Base-by-base conservation (phyloP, 129 eudicot genomes). In the Escallonia herrerae region DNA sequence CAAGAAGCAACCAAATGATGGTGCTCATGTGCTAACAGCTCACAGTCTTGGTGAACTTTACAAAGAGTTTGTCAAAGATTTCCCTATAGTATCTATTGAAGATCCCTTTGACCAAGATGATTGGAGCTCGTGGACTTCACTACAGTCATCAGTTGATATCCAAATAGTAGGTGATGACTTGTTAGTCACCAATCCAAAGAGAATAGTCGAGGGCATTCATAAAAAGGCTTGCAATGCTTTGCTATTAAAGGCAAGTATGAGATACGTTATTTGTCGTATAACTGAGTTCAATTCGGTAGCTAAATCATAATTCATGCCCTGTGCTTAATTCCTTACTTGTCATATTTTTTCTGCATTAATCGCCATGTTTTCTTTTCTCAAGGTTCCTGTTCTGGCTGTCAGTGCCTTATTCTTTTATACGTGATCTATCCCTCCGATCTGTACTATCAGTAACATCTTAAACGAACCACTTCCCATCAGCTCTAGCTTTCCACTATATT, bases 61-160 rank as follows among this genome's bases (percentile, higher is more conserved):
- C 81, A 74, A 75, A 77, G 93, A 87, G 22, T 91, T 91, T 67
- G 76, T 91, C 14, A 78, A 76, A 49, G 97, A 91, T 71, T 91
- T 87, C 64, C 97, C 97, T 6, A 91, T 91, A 52, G 97, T 87
- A 63, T 91, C 97, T n/a, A 91, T 91, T 72, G 97, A 91, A 73
- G 97, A 91, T 57, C 97, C 97, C 38, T 91, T 91, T 82, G 97
- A 91, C 82, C 97, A 91, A 81, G 97, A 91, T 75, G 97, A 91
- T 72, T 91, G 97, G 97, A 80, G 77, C 67, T 87, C 95, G 2
- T 90, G 97, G 97, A 56, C 90, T 46, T 83, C 95, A 14, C 76
- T 91, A 59, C 95, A 80, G 65, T 91, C 95, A 55, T 82, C 86
- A 2, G 97, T 87, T 43, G 94, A 79, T 60, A 84, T 91, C 71